These are phyloP conservation scores for Imleria badia DNA, from an alignment of 768 basidiomycete genomes.

Conservation along the genomic window DNA sequence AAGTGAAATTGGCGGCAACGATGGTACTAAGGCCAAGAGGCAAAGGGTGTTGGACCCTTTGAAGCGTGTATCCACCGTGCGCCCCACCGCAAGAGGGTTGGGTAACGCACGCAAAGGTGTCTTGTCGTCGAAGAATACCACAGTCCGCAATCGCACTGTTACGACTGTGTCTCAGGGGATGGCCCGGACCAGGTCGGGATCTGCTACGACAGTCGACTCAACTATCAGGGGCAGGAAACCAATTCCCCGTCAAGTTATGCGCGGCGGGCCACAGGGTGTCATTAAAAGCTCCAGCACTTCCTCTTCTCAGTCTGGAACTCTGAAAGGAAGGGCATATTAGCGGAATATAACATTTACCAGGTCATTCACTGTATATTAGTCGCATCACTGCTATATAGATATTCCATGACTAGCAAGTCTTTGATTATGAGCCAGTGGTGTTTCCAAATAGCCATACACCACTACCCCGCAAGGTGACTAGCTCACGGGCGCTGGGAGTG, in stretches of 20 bases:
- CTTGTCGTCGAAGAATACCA: conserved; percentile 9
- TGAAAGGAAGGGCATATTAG: conserved; percentile 19
- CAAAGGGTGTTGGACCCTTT: conserved; percentile 27
- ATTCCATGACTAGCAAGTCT: not conserved
- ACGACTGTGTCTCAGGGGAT: conserved; percentile 10
- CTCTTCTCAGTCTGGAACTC: conserved; percentile 28
- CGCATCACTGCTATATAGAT: conserved; percentile 2
- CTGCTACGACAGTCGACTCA: conserved; percentile 6
- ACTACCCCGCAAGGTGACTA: too few species aligned
- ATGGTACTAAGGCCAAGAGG: conserved; percentile 19
- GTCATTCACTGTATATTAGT: conserved; percentile 27
- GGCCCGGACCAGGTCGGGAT: conserved; percentile 9
- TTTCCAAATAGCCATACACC: too few species aligned
- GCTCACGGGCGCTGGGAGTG: too few species aligned
- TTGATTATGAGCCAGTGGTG: not conserved
- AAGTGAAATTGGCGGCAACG: conserved; percentile 6
- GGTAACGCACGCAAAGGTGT: conserved; percentile 14
- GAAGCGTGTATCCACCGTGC: conserved; percentile 27
- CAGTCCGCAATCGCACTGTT: conserved; percentile 9
- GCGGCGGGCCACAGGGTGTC: conserved; percentile 12
- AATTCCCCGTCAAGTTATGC: conserved; percentile 7
- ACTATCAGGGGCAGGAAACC: conserved; percentile 17
- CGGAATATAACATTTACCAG: not conserved
- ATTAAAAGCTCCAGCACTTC: conserved; percentile 24
- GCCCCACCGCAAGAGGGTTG: conserved; percentile 18